phyloP scores from a whole-genome alignment of 2,329 filamentous ascomycete genomes.

The Cladosporium colombiae region DNA sequence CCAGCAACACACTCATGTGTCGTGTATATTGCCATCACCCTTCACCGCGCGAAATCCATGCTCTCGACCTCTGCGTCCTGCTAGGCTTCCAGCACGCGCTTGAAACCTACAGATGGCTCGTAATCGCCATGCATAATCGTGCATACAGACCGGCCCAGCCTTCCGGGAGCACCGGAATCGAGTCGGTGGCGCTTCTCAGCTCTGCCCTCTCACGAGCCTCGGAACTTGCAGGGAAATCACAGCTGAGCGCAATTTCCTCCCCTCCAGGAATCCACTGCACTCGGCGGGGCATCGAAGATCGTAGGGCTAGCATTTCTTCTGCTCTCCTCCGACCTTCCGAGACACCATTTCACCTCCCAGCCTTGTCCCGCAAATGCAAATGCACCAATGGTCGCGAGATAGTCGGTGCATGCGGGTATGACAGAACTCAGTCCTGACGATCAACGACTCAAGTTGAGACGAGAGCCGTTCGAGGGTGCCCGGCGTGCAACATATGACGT shows the following conservation, averaged over 20 bases:
- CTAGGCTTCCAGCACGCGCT: neutral
- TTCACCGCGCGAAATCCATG: too few species aligned
- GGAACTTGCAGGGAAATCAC: neutral
- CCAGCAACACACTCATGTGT: neutral
- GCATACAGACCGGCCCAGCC: neutral
- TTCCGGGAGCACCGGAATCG: neutral
- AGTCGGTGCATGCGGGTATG: too few species aligned
- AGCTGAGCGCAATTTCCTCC: slow-evolving; percentile 1
- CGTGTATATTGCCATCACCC: too few species aligned
- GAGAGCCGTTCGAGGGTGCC: neutral
- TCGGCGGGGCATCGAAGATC: slow-evolving; percentile 6
- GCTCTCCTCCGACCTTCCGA: neutral
- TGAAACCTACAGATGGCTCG: slow-evolving; percentile 9
- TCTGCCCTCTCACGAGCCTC: neutral
- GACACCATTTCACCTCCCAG: neutral
- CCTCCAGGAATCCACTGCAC: neutral
- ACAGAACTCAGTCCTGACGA: slow-evolving; percentile 1
- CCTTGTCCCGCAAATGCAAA: neutral
- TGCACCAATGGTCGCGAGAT: too few species aligned
- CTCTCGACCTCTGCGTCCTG: too few species aligned
- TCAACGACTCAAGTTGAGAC: slow-evolving; percentile 10
- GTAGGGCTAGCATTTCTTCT: slow-evolving; percentile 7
- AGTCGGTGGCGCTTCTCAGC: slow-evolving; percentile 7
- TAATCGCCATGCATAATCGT: slow-evolving; percentile 7
- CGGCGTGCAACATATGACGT: neutral